Evolutionary conservation across 2,329 filamentous ascomycete genomes (phyloP).

Genomic region (Tolypocladium cylindrosporum): DNA sequence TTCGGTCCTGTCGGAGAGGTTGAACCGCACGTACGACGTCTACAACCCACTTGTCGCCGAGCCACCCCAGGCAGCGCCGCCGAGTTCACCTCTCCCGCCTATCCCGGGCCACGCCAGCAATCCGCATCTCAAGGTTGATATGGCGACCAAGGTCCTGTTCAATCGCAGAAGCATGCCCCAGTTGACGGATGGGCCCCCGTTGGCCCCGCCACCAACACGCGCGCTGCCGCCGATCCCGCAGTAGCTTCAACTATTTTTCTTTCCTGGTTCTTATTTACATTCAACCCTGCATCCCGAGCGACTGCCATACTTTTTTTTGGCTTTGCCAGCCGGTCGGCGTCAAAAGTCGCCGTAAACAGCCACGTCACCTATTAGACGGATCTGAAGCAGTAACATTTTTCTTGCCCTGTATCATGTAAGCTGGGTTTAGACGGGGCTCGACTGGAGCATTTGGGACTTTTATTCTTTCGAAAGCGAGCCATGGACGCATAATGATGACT

Average conservation of each 20-base stretch:
- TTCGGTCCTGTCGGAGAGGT: slow-evolving; percentile 16
- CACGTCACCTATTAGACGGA: background rate
- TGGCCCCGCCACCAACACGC: slow-evolving; percentile 42
- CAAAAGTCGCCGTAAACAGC: background rate
- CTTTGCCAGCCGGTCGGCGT: background rate
- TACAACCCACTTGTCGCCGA: slow-evolving; percentile 5
- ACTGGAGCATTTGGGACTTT: background rate
- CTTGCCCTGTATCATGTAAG: background rate
- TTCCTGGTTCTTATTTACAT: background rate
- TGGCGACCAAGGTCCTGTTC: slow-evolving; percentile 12
- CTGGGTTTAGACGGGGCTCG: background rate
- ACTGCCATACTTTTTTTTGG: background rate
- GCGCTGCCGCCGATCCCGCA: slow-evolving; percentile 44
- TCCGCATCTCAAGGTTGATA: slow-evolving; percentile 10
- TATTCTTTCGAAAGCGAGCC: background rate
- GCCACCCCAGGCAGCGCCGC: slow-evolving; percentile 15
- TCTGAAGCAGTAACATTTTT: background rate
- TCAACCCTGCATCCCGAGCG: background rate
- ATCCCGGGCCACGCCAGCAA: slow-evolving; percentile 16
- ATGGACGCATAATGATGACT: background rate
- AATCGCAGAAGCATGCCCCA: slow-evolving; percentile 42
- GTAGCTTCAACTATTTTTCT: slow-evolving; percentile 7
- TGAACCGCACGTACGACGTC: slow-evolving; percentile 10
- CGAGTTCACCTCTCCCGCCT: slow-evolving; percentile 19
- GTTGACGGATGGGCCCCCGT: slow-evolving; percentile 37